These are phyloP conservation scores for Cladophialophora yegresii DNA, from an alignment of 2,329 filamentous ascomycete species.

Conservation along the genomic window DNA sequence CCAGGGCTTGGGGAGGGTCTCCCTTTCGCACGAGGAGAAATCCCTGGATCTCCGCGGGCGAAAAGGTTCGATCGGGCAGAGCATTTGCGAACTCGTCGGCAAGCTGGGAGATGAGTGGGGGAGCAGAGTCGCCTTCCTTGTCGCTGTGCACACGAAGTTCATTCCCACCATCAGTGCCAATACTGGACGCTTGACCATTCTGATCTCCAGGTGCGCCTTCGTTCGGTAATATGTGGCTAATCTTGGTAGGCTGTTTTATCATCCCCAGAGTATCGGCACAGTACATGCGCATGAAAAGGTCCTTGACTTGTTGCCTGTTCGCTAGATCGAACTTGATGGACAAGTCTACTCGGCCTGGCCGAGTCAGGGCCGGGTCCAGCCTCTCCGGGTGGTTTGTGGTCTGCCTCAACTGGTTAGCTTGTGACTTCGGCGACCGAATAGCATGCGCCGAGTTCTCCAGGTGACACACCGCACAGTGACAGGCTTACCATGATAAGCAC, in stretches of 20 bases:
- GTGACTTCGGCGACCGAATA: not conserved
- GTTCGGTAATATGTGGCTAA: conserved; percentile 21
- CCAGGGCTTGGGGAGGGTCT: conserved; percentile 49
- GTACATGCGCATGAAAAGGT: conserved; percentile 40
- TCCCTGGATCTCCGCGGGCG: conserved; percentile 56
- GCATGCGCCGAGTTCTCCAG: not conserved
- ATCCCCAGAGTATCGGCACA: conserved; percentile 21
- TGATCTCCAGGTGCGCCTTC: not conserved
- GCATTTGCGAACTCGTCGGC: conserved; percentile 49
- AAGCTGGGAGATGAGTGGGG: conserved; percentile 41
- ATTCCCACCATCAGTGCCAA: not conserved
- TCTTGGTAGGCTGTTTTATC: conserved; percentile 14
- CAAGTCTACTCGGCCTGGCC: conserved; percentile 71
- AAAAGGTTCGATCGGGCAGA: conserved; percentile 51
- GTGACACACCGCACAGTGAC: not conserved
- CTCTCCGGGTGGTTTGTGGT: conserved; percentile 75
- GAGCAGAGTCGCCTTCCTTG: not conserved
- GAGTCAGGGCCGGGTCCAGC: conserved; percentile 71
- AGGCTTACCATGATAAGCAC: conserved; percentile 68
- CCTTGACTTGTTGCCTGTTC: conserved; percentile 34
- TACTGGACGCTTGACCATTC: not conserved
- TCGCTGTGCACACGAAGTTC: not conserved
- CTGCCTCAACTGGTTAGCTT: not conserved
- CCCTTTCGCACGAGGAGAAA: conserved; percentile 55
- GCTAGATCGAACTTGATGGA: conserved; percentile 60